phyloP scores from a whole-genome alignment of 73 alveolate genomes.

The Diophrys sp. region DNA sequence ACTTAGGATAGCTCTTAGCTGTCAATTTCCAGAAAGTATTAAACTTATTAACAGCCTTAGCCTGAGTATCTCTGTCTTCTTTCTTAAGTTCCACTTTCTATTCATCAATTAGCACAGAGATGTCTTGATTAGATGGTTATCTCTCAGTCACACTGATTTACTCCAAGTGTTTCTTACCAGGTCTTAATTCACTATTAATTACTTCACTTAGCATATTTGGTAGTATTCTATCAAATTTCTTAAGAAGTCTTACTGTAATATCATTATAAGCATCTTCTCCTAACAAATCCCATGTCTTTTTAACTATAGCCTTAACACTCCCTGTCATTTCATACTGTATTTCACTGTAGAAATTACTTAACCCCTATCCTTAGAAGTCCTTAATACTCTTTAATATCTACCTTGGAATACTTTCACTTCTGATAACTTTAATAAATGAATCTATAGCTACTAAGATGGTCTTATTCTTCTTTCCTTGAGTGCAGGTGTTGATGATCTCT shows the following conservation, averaged over 20 bases:
- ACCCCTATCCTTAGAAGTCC: too few relatives aligned
- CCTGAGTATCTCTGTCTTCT: conserved; percentile 47
- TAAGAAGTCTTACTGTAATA: conserved; percentile 38
- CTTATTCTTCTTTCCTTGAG: not conserved
- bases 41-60: conserved; percentile 76
- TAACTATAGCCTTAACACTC: not conserved
- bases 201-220: conserved; percentile 55
- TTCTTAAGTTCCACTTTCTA: not conserved
- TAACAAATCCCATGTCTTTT: conserved; percentile 39
- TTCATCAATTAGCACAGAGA: not conserved
- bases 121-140: not conserved
- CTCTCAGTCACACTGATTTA: not conserved
- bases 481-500: not conserved
- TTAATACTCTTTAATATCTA: not conserved
- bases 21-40: conserved; percentile 88
- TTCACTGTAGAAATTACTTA: not conserved
- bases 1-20: conserved; percentile 71
- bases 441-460: not conserved
- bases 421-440: not conserved
- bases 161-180: conserved; percentile 47
- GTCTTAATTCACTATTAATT: conserved; percentile 32
- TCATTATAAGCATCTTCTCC: conserved; percentile 51
- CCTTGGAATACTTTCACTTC: not conserved
- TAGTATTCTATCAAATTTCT: conserved; percentile 43
- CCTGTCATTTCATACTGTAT: not conserved